These are phyloP conservation scores for Craterostigma plantagineum DNA, from an alignment of 257 asterid species.

Conservation along the genomic window DNA sequence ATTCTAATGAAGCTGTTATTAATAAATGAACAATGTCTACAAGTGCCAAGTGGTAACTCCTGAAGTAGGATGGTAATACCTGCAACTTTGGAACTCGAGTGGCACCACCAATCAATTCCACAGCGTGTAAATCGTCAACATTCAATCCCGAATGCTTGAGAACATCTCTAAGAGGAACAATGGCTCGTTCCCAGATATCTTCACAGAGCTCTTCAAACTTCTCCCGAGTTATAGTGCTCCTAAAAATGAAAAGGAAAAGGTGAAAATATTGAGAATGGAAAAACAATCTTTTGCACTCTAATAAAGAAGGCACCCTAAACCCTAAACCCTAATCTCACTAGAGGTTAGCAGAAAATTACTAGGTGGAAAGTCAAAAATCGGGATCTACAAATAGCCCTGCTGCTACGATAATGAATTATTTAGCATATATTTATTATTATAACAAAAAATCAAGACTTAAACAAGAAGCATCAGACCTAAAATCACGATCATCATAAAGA, in stretches of 20 bases:
- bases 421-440: background rate
- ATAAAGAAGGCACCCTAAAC: too few species aligned
- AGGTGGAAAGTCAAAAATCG: too few species aligned
- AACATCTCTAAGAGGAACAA: conserved; percentile 66
- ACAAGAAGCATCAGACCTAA: conserved; percentile 51
- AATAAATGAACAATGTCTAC: background rate
- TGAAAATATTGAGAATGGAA: conserved; percentile 1
- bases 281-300: background rate
- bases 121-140: conserved; percentile 65
- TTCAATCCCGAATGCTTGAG: conserved; percentile 58
- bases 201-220: conserved; percentile 88
- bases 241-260: conserved; percentile 11
- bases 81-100: conserved; percentile 97
- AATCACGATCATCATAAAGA: conserved; percentile 73
- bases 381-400: too few species aligned
- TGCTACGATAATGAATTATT: too few species aligned
- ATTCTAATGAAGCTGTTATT: background rate
- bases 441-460: background rate
- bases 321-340: too few species aligned
- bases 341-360: too few species aligned
- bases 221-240: conserved; percentile 96
- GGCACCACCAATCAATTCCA: conserved; percentile 99
- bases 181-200: conserved; percentile 86
- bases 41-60: conserved; percentile 1
- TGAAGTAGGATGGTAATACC: conserved; percentile 24